A percentile compares a stretch with the other conserved stretches of the same genome.
Conservation (phyloP, 306 rosid genomes). For the Morella rubra region DNA sequence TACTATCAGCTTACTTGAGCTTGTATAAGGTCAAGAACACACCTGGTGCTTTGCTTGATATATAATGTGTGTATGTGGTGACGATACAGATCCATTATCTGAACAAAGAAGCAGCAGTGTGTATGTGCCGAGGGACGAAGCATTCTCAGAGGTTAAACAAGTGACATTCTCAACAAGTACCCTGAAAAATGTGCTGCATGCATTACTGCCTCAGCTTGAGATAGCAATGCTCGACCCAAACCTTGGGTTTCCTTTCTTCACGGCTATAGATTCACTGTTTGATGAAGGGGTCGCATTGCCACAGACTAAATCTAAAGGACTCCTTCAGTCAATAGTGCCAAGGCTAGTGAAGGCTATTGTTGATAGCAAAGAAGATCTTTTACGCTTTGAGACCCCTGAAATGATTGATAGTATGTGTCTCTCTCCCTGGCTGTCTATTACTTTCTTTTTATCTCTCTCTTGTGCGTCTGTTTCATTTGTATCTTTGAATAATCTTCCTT, state of each 20-base stretch:
- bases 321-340: conserved; percentile 29
- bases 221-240: conserved; percentile 13
- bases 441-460: background rate
- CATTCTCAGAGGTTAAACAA: conserved; percentile 41
- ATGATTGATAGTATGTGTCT: conserved; percentile 27
- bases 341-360: conserved; percentile 34
- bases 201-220: conserved; percentile 31
- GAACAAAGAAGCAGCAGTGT: conserved; percentile 32
- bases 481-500: background rate
- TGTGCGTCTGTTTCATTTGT: background rate
- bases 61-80: background rate
- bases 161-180: conserved; percentile 23
- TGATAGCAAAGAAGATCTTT: conserved; percentile 20
- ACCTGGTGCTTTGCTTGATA: background rate
- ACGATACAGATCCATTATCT: conserved; percentile 34
- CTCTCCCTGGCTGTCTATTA: background rate
- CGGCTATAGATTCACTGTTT: conserved; percentile 42
- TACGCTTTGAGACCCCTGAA: conserved; percentile 43
- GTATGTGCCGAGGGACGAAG: conserved; percentile 47
- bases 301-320: conserved; percentile 7
- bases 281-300: conserved; percentile 34
- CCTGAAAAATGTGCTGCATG: conserved; percentile 25
- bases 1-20: background rate
- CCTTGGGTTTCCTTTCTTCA: conserved; percentile 41
- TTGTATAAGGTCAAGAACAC: background rate